Conservation (phyloP, 1,284 basidiomycete species). For the Rhodotorula mucilaginosa region DNA sequence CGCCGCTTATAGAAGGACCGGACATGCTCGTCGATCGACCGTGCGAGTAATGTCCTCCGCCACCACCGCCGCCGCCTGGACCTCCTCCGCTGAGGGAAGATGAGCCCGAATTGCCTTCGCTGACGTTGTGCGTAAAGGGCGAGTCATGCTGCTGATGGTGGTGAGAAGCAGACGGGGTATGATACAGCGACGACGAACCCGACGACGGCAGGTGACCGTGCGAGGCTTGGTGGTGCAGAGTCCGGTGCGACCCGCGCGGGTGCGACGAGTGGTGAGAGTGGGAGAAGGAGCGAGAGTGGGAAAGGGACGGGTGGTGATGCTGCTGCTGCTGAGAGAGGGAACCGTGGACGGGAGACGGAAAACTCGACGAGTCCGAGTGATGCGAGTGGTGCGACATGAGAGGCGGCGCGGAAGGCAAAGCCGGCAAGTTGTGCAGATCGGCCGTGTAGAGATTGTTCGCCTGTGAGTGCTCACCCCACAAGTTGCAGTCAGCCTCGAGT, state of each 20-base stretch:
- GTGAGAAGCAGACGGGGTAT: neutral
- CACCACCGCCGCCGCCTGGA: neutral
- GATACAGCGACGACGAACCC: neutral
- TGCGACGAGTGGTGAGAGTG: neutral
- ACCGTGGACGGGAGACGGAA: neutral
- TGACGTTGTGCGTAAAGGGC: neutral
- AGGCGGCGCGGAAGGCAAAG: neutral
- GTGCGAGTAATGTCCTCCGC: conserved; percentile 20
- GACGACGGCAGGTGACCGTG: conserved; percentile 12
- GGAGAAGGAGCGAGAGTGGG: conserved; percentile 10
- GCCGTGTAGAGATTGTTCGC: neutral
- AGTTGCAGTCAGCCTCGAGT: neutral
- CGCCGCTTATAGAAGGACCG: neutral
- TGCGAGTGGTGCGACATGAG: conserved; percentile 8
- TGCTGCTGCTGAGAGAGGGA: neutral
- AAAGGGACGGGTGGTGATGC: conserved; percentile 3
- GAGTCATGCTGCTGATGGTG: conserved; percentile 7
- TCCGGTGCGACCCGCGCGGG: conserved; percentile 11
- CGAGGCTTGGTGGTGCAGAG: conserved; percentile 29
- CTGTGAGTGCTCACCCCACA: neutral
- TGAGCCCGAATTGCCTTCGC: neutral
- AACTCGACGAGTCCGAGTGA: neutral
- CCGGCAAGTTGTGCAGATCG: conserved; percentile 6
- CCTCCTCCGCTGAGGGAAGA: neutral
- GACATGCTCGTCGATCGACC: conserved; percentile 1